These are phyloP conservation scores for Penicillium ochrochloron DNA, from an alignment of 495 filamentous ascomycete genomes.

Conservation along the genomic window DNA sequence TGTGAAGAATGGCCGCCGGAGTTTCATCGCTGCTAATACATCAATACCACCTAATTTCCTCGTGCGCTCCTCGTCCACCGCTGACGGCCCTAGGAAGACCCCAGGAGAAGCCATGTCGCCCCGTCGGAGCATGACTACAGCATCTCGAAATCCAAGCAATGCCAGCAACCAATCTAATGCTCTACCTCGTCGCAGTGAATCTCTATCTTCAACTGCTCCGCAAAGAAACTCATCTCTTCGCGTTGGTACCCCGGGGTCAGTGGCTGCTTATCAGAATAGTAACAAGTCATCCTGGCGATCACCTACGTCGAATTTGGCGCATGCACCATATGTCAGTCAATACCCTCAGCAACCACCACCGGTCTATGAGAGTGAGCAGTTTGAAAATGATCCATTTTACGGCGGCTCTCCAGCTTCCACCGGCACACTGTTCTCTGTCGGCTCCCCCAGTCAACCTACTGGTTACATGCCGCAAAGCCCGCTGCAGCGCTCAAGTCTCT, in stretches of 20 bases:
- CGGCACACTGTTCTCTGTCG: slow-evolving; percentile 26
- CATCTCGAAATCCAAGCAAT: slow-evolving; percentile 35
- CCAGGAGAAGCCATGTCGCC: slow-evolving; percentile 33
- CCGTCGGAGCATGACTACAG: slow-evolving; percentile 46
- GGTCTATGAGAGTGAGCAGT: slow-evolving; percentile 29
- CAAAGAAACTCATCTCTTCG: slow-evolving; percentile 31
- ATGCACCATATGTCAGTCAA: slow-evolving; percentile 35
- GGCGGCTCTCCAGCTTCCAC: slow-evolving; percentile 25
- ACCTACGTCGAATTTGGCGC: slow-evolving; percentile 26
- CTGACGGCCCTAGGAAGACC: slow-evolving; percentile 31
- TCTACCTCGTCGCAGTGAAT: slow-evolving; percentile 45
- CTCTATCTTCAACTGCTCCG: slow-evolving; percentile 33
- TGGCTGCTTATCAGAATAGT: slow-evolving; percentile 13
- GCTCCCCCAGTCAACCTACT: slow-evolving; percentile 23
- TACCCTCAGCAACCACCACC: slow-evolving; percentile 32
- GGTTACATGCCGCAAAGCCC: slow-evolving; percentile 29
- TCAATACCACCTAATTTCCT: slow-evolving; percentile 39
- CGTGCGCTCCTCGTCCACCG: slow-evolving; percentile 33
- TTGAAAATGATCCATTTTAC: slow-evolving; percentile 41
- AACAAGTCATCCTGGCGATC: slow-evolving; percentile 20
- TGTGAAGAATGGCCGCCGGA: slow-evolving; percentile 40
- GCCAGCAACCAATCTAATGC: slow-evolving; percentile 31
- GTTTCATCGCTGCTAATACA: slow-evolving; percentile 29
- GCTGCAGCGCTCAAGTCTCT: slow-evolving; percentile 31
- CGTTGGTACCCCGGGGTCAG: slow-evolving; percentile 19